Evolutionary conservation across 2,329 filamentous ascomycete genomes (phyloP), one percentile per base, ranked within the genome.

Genomic region (Botrytis tulipae): DNA sequence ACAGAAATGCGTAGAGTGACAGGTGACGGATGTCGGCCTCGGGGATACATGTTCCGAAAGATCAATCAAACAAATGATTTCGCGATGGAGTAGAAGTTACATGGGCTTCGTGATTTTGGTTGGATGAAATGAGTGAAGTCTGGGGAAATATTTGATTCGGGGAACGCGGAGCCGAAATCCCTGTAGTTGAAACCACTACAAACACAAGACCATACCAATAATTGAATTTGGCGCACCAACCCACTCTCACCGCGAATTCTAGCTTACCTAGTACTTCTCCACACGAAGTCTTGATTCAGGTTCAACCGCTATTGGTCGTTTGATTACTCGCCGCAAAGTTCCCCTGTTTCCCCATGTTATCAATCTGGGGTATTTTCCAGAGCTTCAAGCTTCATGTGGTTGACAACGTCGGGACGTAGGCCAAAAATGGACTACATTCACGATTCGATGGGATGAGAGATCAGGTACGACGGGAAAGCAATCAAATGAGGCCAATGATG

Each of bases 11-110:
- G 18, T 42, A 18, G 20, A 20, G 8, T 29, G 65, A 68, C 25
- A 40, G 32, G 25, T 40, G 46, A 54, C 16, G 20, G 14, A n/a
- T 32, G 37, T 32, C 29, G 32, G 40, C 20, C 18, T 72, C 70
- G 70, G 61, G 70, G 70, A 57, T 46, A 67, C 6, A 32, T 72
- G 37, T n/a, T 72, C 70, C 70, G 48, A 59, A n/a, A 35, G 69
- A 1, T 37, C 4, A 12, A 6, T 51, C 6, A 16, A 61, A 46
- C 20, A 14, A 18, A 40, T 48, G 4, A 16, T 7, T n/a, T 66
- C 29, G n/a, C 3, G 29, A 70, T 44, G 37, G n/a, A 4, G 32
- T 32, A 7, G 25, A 12, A 57, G 67, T 44, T 32, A n/a, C 29
- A 32, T 12, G 35, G 1, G 0, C 16, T 54, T 29, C 51, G 16